Conservation (phyloP, 331 rosid genomes). For the Quercus lobata region DNA sequence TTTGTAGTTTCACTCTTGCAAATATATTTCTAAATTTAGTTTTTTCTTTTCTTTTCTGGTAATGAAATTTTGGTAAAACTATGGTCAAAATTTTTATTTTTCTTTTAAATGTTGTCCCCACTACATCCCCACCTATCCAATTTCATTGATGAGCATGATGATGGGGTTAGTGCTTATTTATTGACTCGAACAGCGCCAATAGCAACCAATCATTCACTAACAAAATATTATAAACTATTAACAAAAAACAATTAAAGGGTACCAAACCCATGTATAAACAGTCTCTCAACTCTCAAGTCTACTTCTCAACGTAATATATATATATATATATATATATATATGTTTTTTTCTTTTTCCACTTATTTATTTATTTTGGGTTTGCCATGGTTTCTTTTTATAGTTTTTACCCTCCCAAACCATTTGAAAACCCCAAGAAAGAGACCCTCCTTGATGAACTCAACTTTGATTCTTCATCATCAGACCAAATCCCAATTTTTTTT, state of each 20-base stretch:
- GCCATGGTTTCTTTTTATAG: neutral
- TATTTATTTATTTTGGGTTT: neutral
- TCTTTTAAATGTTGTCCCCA: conserved; percentile 1
- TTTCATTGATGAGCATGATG: conserved; percentile 27
- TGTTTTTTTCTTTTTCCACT: neutral
- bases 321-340: neutral
- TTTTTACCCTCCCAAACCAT: conserved; percentile 30
- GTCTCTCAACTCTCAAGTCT: neutral
- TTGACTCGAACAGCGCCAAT: conserved; percentile 45
- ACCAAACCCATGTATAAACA: conserved; percentile 16
- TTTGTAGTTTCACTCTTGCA: too few species aligned
- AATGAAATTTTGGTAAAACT: conserved; percentile 1
- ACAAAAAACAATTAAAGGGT: neutral
- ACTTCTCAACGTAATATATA: conserved; percentile 16
- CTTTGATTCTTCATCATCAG: conserved; percentile 33
- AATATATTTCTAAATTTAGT: too few species aligned
- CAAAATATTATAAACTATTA: neutral
- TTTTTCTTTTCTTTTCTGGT: neutral
- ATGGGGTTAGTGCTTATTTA: conserved; percentile 24
- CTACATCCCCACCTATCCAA: conserved; percentile 23
- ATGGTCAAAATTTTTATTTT: neutral
- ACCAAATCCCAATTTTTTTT: conserved; percentile 30
- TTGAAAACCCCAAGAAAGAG: conserved; percentile 41
- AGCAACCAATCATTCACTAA: conserved; percentile 28
- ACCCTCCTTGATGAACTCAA: conserved; percentile 31